Conservation (phyloP, 768 basidiomycete genomes). For the Lanmaoa rubissima region DNA sequence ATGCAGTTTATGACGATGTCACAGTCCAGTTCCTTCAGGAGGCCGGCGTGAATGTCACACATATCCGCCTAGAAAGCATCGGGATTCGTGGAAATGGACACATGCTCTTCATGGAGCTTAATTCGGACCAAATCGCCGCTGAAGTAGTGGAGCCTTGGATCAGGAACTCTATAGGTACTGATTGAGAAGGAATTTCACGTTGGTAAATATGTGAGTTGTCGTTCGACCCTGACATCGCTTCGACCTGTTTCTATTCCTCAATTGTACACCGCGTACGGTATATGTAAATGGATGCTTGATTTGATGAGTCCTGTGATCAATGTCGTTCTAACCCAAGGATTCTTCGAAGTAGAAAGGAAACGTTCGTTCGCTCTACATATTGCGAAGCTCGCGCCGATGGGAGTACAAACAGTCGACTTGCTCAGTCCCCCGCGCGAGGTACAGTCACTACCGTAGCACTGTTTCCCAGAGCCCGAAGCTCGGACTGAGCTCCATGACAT, state of each 20-base stretch:
- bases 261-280: background rate
- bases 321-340: background rate
- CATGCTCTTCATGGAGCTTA: constrained; percentile 57
- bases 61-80: constrained; percentile 38
- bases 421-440: background rate
- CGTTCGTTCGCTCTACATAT: background rate
- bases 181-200: background rate
- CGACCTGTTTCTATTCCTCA: no score
- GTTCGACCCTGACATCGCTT: background rate
- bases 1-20: no score
- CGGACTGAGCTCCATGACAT: background rate
- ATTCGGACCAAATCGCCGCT: constrained; percentile 42
- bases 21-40: constrained; percentile 43
- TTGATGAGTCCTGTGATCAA: background rate
- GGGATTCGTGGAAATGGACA: constrained; percentile 55
- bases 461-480: no score
- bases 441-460: background rate
- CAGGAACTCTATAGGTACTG: constrained; percentile 10
- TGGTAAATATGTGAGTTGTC: background rate
- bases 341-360: background rate
- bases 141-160: constrained; percentile 43
- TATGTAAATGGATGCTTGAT: background rate
- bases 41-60: constrained; percentile 45
- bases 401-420: background rate
- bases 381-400: background rate